Conservation (phyloP, 768 basidiomycete species). For the Lenzites betulinus region DNA sequence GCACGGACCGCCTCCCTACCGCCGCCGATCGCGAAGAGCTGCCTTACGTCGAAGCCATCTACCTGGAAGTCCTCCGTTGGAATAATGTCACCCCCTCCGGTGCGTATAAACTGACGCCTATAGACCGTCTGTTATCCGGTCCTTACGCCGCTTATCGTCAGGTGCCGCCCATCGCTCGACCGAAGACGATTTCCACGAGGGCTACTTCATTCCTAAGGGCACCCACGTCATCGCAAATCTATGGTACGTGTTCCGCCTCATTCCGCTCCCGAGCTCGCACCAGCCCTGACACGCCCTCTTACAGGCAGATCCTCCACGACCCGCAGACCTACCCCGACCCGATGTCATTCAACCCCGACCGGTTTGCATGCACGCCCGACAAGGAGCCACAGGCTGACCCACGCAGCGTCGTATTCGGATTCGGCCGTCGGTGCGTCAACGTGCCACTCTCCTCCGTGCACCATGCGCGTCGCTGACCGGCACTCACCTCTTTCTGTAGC, state of each 20-base stretch:
- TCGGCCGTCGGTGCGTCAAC: conserved; percentile 31
- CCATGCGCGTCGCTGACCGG: neutral
- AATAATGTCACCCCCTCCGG: conserved; percentile 32
- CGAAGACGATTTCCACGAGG: conserved; percentile 36
- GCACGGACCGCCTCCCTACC: conserved; percentile 30
- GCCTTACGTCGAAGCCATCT: conserved; percentile 30
- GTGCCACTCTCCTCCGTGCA: too few species aligned
- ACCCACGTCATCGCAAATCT: conserved; percentile 37
- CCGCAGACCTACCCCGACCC: conserved; percentile 37
- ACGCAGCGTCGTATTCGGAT: conserved; percentile 31
- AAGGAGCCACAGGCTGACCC: conserved; percentile 29
- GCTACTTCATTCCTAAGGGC: conserved; percentile 38
- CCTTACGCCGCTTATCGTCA: neutral
- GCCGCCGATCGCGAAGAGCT: conserved; percentile 27
- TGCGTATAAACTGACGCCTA: neutral
- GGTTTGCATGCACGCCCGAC: conserved; percentile 28
- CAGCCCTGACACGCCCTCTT: neutral
- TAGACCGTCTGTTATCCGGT: too few species aligned
- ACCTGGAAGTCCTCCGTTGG: conserved; percentile 33
- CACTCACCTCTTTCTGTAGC: neutral
- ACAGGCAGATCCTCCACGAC: conserved; percentile 33
- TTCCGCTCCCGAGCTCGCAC: neutral
- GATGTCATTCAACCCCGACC: conserved; percentile 36
- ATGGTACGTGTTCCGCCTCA: conserved; percentile 26
- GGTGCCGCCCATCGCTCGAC: conserved; percentile 35